Evolutionary conservation across 352 stramenopile genomes (phyloP).

Genomic region (Aphanomyces astaci): DNA sequence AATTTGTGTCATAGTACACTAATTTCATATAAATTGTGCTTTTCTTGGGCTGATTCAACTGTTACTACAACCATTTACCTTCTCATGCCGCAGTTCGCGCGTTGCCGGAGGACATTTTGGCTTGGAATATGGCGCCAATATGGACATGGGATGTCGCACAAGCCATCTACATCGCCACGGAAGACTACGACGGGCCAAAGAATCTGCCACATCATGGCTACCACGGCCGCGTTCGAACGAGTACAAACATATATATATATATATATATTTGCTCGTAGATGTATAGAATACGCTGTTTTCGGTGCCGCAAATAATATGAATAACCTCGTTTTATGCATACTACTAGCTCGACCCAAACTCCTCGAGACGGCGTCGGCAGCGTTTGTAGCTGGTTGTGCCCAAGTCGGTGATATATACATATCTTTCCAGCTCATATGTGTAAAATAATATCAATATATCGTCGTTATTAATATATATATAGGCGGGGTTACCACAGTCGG

Average conservation of each 20-base stretch:
- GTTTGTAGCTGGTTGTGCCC: slow-evolving; percentile 46
- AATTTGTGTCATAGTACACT: too few relatives aligned
- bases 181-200: slow-evolving; percentile 52
- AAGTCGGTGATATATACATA: slow-evolving; percentile 22
- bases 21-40: too few relatives aligned
- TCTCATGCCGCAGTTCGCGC: slow-evolving; percentile 49
- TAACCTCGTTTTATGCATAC: too few relatives aligned
- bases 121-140: slow-evolving; percentile 51
- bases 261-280: neutral
- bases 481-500: slow-evolving; percentile 42
- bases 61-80: too few relatives aligned
- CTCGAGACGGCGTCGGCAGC: slow-evolving; percentile 34
- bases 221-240: slow-evolving; percentile 52
- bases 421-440: neutral
- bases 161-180: slow-evolving; percentile 60
- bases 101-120: slow-evolving; percentile 57
- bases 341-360: neutral
- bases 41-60: too few relatives aligned
- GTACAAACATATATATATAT: slow-evolving; percentile 16
- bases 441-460: too few relatives aligned
- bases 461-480: too few relatives aligned
- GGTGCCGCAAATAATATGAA: too few relatives aligned
- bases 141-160: slow-evolving; percentile 75
- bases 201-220: slow-evolving; percentile 47
- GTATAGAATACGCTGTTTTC: too few relatives aligned